A percentile compares a stretch with the other conserved stretches of the same genome.
phyloP scores from a whole-genome alignment of 1,284 basidiomycete species.

The Cystobasidiaceae sp. region DNA sequence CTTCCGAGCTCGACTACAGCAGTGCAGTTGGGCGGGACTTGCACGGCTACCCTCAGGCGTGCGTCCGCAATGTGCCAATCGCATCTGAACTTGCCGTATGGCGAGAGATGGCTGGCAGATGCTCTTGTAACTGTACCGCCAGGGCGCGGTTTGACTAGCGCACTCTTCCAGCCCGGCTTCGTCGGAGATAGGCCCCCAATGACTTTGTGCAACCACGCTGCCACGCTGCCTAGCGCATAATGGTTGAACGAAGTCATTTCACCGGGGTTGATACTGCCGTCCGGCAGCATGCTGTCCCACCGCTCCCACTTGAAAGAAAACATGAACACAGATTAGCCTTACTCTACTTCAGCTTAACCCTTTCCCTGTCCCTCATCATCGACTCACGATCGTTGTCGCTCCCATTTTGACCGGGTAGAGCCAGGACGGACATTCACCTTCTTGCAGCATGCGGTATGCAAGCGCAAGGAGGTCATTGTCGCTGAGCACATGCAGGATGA shows the following conservation, averaged over 20 bases:
- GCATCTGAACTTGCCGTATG: slow-evolving; percentile 37
- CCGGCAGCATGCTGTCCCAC: slow-evolving; percentile 44
- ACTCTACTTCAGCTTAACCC: neutral
- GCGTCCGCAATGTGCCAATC: slow-evolving; percentile 16
- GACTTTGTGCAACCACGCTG: slow-evolving; percentile 42
- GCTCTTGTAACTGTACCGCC: slow-evolving; percentile 45
- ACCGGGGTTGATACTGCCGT: slow-evolving; percentile 45
- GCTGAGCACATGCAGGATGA: slow-evolving; percentile 42
- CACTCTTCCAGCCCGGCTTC: slow-evolving; percentile 41
- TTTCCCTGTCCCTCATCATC: neutral
- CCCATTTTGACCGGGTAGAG: slow-evolving; percentile 45
- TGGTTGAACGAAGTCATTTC: slow-evolving; percentile 49
- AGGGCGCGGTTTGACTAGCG: slow-evolving; percentile 42
- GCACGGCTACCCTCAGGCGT: neutral
- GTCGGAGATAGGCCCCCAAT: slow-evolving; percentile 43
- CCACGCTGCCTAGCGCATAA: slow-evolving; percentile 46
- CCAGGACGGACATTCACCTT: slow-evolving; percentile 44
- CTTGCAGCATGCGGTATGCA: slow-evolving; percentile 47
- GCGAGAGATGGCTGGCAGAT: slow-evolving; percentile 30
- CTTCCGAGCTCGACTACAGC: neutral
- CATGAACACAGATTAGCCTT: neutral
- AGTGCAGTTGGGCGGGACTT: slow-evolving; percentile 9
- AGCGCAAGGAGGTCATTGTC: slow-evolving; percentile 36
- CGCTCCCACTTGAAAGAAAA: slow-evolving; percentile 42
- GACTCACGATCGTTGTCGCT: slow-evolving; percentile 44